phyloP scores from a whole-genome alignment of 768 basidiomycete species.

The Phanerodontia chrysosporium region DNA sequence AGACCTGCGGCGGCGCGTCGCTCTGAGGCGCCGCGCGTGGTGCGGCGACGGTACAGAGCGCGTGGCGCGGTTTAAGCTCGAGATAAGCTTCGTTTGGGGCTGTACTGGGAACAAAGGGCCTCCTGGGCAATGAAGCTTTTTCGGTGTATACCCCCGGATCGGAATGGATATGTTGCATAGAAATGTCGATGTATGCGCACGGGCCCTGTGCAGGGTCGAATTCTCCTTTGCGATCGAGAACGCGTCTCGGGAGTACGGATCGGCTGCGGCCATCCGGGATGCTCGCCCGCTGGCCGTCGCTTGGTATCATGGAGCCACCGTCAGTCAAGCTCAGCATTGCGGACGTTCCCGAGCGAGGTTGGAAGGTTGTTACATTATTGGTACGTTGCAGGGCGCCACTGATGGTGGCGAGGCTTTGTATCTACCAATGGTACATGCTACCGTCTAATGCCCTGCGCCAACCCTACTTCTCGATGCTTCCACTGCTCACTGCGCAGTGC shows the following conservation, averaged over 20 bases:
- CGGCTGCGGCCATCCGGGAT: not conserved
- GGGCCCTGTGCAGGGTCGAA: not conserved
- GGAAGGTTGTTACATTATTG: too few species aligned
- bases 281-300: not conserved
- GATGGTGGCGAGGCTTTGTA: too few species aligned
- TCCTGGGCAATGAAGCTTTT: not conserved
- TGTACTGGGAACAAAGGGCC: not conserved
- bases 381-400: too few species aligned
- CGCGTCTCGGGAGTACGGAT: not conserved
- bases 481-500: too few species aligned
- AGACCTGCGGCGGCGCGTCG: conserved; percentile 29
- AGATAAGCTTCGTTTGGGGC: not conserved
- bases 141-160: not conserved
- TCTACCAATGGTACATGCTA: too few species aligned
- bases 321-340: too few species aligned
- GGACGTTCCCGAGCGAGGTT: too few species aligned
- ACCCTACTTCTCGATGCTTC: too few species aligned
- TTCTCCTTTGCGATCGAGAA: not conserved
- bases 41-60: not conserved
- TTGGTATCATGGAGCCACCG: too few species aligned
- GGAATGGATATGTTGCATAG: not conserved
- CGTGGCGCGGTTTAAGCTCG: not conserved
- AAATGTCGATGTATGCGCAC: not conserved
- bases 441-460: too few species aligned
- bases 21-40: conserved; percentile 5